Evolutionary conservation across 805 yeast species (phyloP), one percentile per base, ranked within the genome.

Genomic region (Clavispora santaluciae): DNA sequence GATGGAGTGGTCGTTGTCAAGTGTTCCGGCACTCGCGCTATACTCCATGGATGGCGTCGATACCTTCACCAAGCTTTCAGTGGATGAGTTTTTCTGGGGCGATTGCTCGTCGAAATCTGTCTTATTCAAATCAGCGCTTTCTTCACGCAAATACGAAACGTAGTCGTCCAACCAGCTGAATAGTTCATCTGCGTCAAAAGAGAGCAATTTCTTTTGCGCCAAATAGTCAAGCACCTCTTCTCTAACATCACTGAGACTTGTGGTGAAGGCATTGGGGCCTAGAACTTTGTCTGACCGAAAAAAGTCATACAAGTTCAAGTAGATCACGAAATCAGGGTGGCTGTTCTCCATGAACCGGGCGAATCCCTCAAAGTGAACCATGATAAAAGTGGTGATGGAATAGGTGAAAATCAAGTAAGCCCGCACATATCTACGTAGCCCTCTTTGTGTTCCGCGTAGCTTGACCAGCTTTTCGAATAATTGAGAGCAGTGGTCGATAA

Each of bases 351-450:
- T 64, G 42, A 69, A 69, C 33, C 54, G 51, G 44, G 63, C 68
- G 43, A 69, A 69, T 4, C 75, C 75, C 39, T 60, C 56, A 54
- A 65, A 69, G 44, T 68, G 70, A 36, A 66, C 39, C 68, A 69
- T 65, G 38, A 69, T 61, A 44, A 66, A 65, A 43, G 67, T 63
- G 46, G 66, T 69, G 35, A 69, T 64, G 47, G 66, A 68, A 48
- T 68, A 69, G 50, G 64, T 66, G 55, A 68, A 65, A 24, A 69
- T 62, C 42, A 69, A 53, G 51, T 58, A 69, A 5, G 72, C 70
- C 41, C 58, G 59, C 23, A 66, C 56, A 48, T 66, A 69, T 33
- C 37, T 33, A 29, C 48, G 50, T 23, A 60, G 41, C 24, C 57
- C 57, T 20, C 52, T 39, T 13, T 49, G 48, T 8, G 50, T 42